Evolutionary conservation across 345 rosid genomes (phyloP), one percentile per base, ranked within the genome.

Genomic region (Clausena lansium): DNA sequence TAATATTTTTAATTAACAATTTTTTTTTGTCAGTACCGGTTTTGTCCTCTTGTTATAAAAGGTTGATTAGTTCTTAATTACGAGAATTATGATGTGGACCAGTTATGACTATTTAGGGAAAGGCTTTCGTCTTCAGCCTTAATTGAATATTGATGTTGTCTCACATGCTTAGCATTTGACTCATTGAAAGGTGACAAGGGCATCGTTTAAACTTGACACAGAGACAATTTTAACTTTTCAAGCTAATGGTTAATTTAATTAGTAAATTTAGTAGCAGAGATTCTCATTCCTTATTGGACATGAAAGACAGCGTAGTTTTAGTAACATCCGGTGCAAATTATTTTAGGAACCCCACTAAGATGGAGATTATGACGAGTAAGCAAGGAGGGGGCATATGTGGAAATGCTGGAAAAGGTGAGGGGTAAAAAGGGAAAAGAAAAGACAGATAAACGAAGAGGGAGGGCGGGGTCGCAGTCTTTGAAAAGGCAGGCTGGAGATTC

Each of bases 401-500:
- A 55, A 62, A 61, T 30, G 22, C 6, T 10, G 20, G 47, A 28
- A n/a, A 61, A 8, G 24, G 13, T 11, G 1, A 71, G 35, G 50
- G 54, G 6, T 9, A 55, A 24, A 9, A 30, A 10, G 1, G 11
- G n/a, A 4, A 52, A 76, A 15, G 19, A 24, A n/a, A 15, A 35
- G 14, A 30, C 38, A 5, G 41, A 27, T 15, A 32, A 50, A 36
- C 17, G 59, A 52, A 30, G 32, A 20, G 0, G 6, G 11, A 30
- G 30, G 35, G 11, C 58, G 76, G 64, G n/a, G 86, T 83, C 85
- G 71, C 70, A 6, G 24, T 80, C 73, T 55, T 66, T 63, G 78
- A 74, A 81, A 82, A 85, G 79, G 30, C 7, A 74, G 58, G 64
- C 38, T 50, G 80, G 45, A 77, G 75, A 74, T 74, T 58, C 76